phyloP scores from a whole-genome alignment of 1,139 yeast genomes.

The Spathaspora sp. region DNA sequence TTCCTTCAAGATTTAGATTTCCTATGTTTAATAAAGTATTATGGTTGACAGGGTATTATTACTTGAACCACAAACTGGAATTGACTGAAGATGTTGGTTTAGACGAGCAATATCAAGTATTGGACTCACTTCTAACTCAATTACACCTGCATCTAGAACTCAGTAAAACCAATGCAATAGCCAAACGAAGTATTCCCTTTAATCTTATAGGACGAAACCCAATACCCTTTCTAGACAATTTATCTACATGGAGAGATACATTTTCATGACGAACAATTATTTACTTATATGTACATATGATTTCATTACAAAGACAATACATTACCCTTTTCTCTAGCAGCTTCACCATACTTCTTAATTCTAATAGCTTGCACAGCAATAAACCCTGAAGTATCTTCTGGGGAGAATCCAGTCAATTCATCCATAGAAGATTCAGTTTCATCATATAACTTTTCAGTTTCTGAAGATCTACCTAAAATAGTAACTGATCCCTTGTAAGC shows the following conservation, averaged over 20 bases:
- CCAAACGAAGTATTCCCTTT: slow-evolving; percentile 29
- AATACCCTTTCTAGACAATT: slow-evolving; percentile 16
- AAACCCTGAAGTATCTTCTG: slow-evolving; percentile 96
- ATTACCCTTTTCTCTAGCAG: slow-evolving; percentile 77
- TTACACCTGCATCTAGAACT: slow-evolving; percentile 25
- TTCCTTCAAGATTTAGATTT: slow-evolving; percentile 73
- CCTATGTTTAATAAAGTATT: slow-evolving; percentile 73
- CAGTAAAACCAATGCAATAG: slow-evolving; percentile 28
- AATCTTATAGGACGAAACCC: slow-evolving; percentile 23
- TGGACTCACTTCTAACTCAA: slow-evolving; percentile 18
- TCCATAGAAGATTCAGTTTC: slow-evolving; percentile 99
- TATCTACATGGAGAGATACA: slow-evolving; percentile 20
- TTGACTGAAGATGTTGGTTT: slow-evolving; percentile 19
- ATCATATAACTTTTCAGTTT: slow-evolving; percentile 93
- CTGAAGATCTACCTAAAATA: slow-evolving; percentile 90
- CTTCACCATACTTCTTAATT: slow-evolving; percentile 96
- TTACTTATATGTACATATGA: slow-evolving; percentile 4
- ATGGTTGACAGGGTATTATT: slow-evolving; percentile 61
- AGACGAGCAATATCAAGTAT: slow-evolving; percentile 2
- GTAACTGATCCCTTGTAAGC: slow-evolving; percentile 87
- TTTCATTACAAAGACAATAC: slow-evolving; percentile 34
- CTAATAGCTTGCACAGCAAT: slow-evolving; percentile 97
- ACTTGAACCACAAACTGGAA: slow-evolving; percentile 26
- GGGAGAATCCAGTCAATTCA: slow-evolving; percentile 96
- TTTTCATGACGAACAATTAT: background rate